Evolutionary conservation across 495 filamentous ascomycete species (phyloP), one percentile per base, ranked within the genome.

Genomic region (Aspergillus avenaceus): DNA sequence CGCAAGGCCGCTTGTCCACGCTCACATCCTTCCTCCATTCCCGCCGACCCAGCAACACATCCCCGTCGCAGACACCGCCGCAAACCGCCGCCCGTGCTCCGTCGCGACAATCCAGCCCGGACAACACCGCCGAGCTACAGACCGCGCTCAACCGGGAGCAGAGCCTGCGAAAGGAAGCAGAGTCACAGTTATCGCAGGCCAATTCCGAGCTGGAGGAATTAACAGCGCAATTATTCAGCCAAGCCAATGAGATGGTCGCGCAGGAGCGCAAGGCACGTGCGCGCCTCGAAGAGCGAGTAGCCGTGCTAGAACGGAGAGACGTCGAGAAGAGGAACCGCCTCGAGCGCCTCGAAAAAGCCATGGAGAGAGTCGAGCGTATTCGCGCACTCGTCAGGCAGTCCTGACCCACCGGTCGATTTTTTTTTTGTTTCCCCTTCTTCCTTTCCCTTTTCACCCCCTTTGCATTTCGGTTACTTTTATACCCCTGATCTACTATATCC

Each of bases 241-340:
- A 96, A 67, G 93, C 93, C 14, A 97, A 97, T 59, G 88, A 96
- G 74, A 97, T 98, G 92, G 93, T 98, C 21, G 90, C 92, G 13
- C 72, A 82, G 58, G 93, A 97, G 75, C 76, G 93, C 38, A 83
- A 85, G 62, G 88, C 87, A 27, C 72, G 89, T 32, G 88, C 86
- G 6, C 80, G 78, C 65, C 73, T 97, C 25, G 90, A 96, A 64
- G 85, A 89, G 63, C 64, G 87, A 25, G 80, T 92, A 0, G 76
- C 67, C 23, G 75, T 85, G 55, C 66, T 92, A 28, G 87, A 91
- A 67, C 67, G 76, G 25, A 61, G 88, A 31, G 88, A 91, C 55
- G 69, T 64, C 21, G 87, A 90, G 60, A 90, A 88, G 76, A 73
- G 80, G 52, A 76, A 74, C 44, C 65, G 86, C 45, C 59, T 96